Evolutionary conservation across 352 stramenopile species (phyloP), one percentile per base, ranked within the genome.

Genomic region (Globisporangium mamillatum): DNA sequence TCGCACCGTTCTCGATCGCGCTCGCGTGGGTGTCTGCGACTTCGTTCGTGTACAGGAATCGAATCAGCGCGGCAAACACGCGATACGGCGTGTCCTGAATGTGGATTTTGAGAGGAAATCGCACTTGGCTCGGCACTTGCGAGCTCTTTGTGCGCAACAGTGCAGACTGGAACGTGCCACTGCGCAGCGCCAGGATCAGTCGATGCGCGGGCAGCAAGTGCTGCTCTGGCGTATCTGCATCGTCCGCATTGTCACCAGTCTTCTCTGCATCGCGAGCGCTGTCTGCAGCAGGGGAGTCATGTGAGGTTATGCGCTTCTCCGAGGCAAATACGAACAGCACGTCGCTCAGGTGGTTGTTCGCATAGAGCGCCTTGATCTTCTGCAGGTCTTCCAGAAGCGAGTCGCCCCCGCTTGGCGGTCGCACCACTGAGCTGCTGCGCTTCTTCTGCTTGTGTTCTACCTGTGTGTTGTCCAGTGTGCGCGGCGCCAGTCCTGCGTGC

Each of bases 31-130:
- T 32, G 48, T 46, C 29, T 1, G 38, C 58, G 36, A 91, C 68
- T 38, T 94, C 77, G 55, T 90, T 89, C n/a, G 82, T 91, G 73
- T 95, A 95, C 29, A 95, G 63, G 59, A 86, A 95, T 27, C 78
- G 68, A 48, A 95, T 66, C 58, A 95, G 60, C 48, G 79, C 76
- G 24, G 84, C 81, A 71, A 95, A 94, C 4, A 91, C 81, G 12
- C 65, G 72, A 52, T 88, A 92, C 14, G 88, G 67, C n/a, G 88
- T 95, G 70, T 95, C 86, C 60, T 93, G 80, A 20, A 95, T 76
- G 72, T 92, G 67, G 55, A 95, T 92, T 66, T 92, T 92, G 34
- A 95, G 74, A 14, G 86, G 88, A 36, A 95, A 93, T 7, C 85
- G 81, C 53, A 94, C 77, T 66, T 91, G 80, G 12, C 78, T 77